Conservation (phyloP, 805 yeast genomes). For the Saccharomycopsis olivae region DNA sequence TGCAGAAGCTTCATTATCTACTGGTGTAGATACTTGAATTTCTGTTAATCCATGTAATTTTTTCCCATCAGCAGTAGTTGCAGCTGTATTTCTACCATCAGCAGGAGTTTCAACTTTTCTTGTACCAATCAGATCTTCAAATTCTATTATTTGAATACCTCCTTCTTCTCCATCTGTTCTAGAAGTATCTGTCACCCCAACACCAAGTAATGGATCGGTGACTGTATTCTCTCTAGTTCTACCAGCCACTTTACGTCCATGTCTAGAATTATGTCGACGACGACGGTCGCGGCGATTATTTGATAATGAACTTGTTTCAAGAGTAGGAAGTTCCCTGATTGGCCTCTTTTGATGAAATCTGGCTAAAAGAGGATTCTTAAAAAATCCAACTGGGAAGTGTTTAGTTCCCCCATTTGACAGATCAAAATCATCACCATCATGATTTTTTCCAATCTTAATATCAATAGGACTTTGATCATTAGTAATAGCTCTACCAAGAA, state of each 20-base stretch:
- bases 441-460: not conserved
- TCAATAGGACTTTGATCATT: constrained; percentile 1
- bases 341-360: no score
- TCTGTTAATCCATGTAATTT: constrained; percentile 16
- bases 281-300: no score
- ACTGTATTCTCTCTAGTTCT: not conserved
- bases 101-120: not conserved
- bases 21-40: constrained; percentile 13
- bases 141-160: not conserved
- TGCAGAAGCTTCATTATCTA: no score
- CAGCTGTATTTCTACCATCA: not conserved
- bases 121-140: not conserved
- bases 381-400: no score
- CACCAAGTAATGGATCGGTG: not conserved
- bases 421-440: not conserved
- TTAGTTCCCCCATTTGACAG: no score
- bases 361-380: no score
- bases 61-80: not conserved
- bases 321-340: no score
- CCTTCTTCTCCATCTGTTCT: not conserved
- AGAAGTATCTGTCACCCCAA: not conserved
- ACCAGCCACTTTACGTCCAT: not conserved
- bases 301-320: no score
- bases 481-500: constrained; percentile 13
- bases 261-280: no score